Percentiles rank a stretch among this genome's conserved stretches.
Conservation (phyloP, 2,329 filamentous ascomycete genomes). For the Trichoderma afroharzianum region DNA sequence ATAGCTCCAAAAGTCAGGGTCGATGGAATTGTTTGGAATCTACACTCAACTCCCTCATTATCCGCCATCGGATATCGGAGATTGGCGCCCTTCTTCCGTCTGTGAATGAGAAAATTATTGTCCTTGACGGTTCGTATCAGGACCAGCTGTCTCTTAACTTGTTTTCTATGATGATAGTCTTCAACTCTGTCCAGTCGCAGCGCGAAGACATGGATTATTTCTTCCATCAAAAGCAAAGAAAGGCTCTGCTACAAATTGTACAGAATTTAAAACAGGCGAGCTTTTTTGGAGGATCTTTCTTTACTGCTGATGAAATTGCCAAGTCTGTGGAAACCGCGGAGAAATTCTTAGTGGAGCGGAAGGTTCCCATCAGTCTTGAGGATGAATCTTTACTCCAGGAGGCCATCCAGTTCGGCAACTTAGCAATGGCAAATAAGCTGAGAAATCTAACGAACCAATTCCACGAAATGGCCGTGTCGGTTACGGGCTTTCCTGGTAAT, state of each 20-base stretch:
- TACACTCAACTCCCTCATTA: constrained; percentile 73
- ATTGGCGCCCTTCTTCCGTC: constrained; percentile 67
- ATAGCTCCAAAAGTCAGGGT: constrained; percentile 50
- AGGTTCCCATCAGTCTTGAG: constrained; percentile 53
- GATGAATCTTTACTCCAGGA: constrained; percentile 60
- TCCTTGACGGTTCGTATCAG: constrained; percentile 77
- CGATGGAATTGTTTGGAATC: constrained; percentile 60
- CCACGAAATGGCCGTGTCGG: constrained; percentile 74
- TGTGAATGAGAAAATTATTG: constrained; percentile 66
- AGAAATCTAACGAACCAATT: constrained; percentile 65
- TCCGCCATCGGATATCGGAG: constrained; percentile 74
- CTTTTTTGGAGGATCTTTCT: constrained; percentile 81
- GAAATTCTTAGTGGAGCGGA: constrained; percentile 62
- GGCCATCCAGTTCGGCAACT: constrained; percentile 63
- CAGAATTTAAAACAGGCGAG: constrained; percentile 77
- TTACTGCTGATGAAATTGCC: constrained; percentile 58
- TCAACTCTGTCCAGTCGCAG: constrained; percentile 87
- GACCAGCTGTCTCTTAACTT: constrained; percentile 80
- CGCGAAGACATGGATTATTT: constrained; percentile 81
- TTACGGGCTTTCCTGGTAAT: constrained; percentile 63
- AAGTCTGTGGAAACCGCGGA: constrained; percentile 63
- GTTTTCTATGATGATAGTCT: constrained; percentile 78
- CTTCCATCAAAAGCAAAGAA: constrained; percentile 72
- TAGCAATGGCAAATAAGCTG: constrained; percentile 55
- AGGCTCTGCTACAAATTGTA: constrained; percentile 64